Percentiles rank a stretch among this genome's conserved stretches.
Conservation (phyloP, 257 asterid species). For the Parsonsia alboflavescens region DNA sequence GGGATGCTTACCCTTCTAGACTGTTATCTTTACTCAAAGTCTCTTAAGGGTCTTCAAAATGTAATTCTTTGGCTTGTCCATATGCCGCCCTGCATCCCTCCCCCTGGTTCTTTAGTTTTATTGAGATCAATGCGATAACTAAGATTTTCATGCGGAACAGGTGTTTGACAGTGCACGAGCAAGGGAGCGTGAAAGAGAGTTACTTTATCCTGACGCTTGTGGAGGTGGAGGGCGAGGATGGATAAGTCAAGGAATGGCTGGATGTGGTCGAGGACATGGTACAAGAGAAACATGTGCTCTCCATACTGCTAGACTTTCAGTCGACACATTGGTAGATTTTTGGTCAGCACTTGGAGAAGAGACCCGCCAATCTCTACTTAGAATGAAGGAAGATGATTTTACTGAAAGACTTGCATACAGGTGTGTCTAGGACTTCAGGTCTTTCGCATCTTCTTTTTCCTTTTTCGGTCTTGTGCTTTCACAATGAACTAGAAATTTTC, state of each 20-base stretch:
- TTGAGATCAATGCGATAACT: slow-evolving; percentile 15
- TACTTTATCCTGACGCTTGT: slow-evolving; percentile 98
- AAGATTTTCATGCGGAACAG: slow-evolving; percentile 38
- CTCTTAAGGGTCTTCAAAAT: slow-evolving; percentile 79
- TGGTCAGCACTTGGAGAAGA: slow-evolving; percentile 99
- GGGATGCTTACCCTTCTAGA: slow-evolving; percentile 86
- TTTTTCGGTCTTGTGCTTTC: neutral
- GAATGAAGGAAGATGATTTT: slow-evolving; percentile 98
- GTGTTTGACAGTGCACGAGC: slow-evolving; percentile 94
- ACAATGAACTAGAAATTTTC: neutral
- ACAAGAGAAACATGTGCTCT: slow-evolving; percentile 97
- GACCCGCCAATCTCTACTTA: slow-evolving; percentile 80
- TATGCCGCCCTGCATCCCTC: slow-evolving; percentile 2
- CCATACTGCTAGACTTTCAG: slow-evolving; percentile 95
- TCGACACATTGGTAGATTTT: slow-evolving; percentile 93
- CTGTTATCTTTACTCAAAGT: slow-evolving; percentile 68
- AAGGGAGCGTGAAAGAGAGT: slow-evolving; percentile 89
- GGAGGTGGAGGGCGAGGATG: slow-evolving; percentile 99
- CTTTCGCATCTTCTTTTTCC: neutral
- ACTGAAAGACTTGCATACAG: slow-evolving; percentile 96
- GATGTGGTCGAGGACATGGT: slow-evolving; percentile 86
- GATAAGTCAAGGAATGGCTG: slow-evolving; percentile 87
- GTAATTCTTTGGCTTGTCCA: slow-evolving; percentile 36
- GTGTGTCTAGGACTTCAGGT: slow-evolving; percentile 30
- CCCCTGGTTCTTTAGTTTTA: neutral